These are phyloP conservation scores for Xylaria castorea DNA, from an alignment of 495 filamentous ascomycete species.

Conservation along the genomic window DNA sequence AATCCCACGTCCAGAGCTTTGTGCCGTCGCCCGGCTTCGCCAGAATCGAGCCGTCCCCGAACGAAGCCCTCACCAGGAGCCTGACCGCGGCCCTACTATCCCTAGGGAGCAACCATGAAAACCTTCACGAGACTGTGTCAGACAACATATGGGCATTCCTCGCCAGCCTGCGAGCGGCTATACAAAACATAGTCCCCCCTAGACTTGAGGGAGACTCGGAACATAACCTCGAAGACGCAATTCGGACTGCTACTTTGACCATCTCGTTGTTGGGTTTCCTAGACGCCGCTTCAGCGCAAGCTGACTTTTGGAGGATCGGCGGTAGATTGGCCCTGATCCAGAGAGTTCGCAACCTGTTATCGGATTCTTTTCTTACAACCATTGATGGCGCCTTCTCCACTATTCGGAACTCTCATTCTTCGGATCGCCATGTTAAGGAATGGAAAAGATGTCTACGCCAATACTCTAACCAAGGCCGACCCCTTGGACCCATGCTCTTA, in stretches of 20 bases:
- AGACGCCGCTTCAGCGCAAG: constrained; percentile 75
- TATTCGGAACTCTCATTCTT: constrained; percentile 68
- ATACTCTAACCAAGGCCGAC: constrained; percentile 78
- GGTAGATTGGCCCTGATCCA: constrained; percentile 76
- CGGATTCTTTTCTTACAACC: constrained; percentile 80
- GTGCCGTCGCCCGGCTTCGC: constrained; percentile 81
- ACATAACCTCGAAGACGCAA: constrained; percentile 66
- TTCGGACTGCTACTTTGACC: constrained; percentile 71
- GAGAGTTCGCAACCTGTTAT: constrained; percentile 72
- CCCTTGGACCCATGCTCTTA: constrained; percentile 90
- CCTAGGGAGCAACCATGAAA: constrained; percentile 71
- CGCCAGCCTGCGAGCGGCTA: constrained; percentile 62
- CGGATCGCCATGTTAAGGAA: constrained; percentile 61
- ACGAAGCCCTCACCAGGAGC: constrained; percentile 81
- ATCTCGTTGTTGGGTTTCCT: constrained; percentile 89
- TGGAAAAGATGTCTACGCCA: constrained; percentile 86
- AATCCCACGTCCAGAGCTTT: constrained; percentile 79
- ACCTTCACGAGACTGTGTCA: constrained; percentile 66
- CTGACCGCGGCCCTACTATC: constrained; percentile 80
- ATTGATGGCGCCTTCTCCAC: constrained; percentile 88
- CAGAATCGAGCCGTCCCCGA: constrained; percentile 84
- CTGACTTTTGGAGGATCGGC: constrained; percentile 75
- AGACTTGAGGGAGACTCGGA: constrained; percentile 60
- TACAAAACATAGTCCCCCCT: constrained; percentile 43
- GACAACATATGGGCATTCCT: constrained; percentile 71